Percentiles rank a stretch among this genome's conserved stretches.
Conservation (phyloP, 2,329 filamentous ascomycete species). For the Pseudocercospora eumusae region DNA sequence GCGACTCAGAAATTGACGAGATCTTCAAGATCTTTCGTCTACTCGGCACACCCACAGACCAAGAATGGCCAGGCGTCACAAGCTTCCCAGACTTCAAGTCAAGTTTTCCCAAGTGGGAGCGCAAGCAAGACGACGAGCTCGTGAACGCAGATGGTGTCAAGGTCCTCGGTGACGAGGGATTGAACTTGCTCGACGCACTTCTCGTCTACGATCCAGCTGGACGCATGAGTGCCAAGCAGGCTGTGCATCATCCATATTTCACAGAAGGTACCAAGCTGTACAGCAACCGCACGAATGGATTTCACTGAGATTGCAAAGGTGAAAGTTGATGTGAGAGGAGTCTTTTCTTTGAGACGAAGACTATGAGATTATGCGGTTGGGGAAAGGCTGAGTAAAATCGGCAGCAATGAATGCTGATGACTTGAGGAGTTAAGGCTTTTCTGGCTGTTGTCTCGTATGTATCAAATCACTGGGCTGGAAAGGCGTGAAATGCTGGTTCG, state of each 20-base stretch:
- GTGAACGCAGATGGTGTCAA: slow-evolving; percentile 59
- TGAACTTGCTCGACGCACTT: slow-evolving; percentile 87
- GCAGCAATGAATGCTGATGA: slow-evolving; percentile 2
- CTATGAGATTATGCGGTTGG: slow-evolving; percentile 11
- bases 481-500: slow-evolving; percentile 5
- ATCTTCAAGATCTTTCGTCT: slow-evolving; percentile 95
- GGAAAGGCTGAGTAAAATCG: not conserved
- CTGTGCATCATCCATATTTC: slow-evolving; percentile 92
- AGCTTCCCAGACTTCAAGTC: slow-evolving; percentile 97
- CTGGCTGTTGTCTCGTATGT: slow-evolving; percentile 11
- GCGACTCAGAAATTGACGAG: slow-evolving; percentile 97
- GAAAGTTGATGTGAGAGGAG: not conserved
- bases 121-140: slow-evolving; percentile 81
- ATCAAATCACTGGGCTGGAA: not conserved
- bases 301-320: slow-evolving; percentile 5
- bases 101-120: slow-evolving; percentile 90
- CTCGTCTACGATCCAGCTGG: slow-evolving; percentile 90
- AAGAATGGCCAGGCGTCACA: slow-evolving; percentile 92
- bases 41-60: slow-evolving; percentile 96
- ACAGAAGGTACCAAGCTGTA: slow-evolving; percentile 57
- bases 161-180: slow-evolving; percentile 69
- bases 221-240: slow-evolving; percentile 82
- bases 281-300: slow-evolving; percentile 10
- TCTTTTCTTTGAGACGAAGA: slow-evolving; percentile 5
- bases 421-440: slow-evolving; percentile 8